phyloP scores from a whole-genome alignment of 129 eudicot genomes.

The Arctium lappa region DNA sequence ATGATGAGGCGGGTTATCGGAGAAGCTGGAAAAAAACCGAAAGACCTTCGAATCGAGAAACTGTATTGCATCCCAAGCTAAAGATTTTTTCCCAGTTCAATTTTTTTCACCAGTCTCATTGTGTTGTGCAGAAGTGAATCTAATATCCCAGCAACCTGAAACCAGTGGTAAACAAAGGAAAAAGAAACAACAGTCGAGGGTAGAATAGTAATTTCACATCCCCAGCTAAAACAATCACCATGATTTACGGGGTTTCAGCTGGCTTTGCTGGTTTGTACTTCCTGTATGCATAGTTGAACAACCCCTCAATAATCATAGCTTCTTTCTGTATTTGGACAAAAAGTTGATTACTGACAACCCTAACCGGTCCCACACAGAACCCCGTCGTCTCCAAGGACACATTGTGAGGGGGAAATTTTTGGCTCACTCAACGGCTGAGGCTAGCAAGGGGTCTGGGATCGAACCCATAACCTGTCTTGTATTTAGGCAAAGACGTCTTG shows the following conservation, averaged over 20 bases:
- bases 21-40: background rate
- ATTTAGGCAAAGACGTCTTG: too few species aligned
- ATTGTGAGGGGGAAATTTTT: too few species aligned
- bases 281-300: background rate
- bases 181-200: background rate
- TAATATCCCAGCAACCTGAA: slow-evolving; percentile 88
- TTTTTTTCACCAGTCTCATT: slow-evolving; percentile 57
- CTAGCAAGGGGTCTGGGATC: too few species aligned
- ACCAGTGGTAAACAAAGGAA: background rate
- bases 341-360: too few species aligned
- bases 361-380: too few species aligned
- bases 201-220: background rate
- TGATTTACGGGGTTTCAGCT: background rate
- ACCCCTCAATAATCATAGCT: background rate
- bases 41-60: background rate
- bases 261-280: background rate
- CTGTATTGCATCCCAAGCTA: slow-evolving; percentile 24
- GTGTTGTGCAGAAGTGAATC: slow-evolving; percentile 74
- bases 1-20: background rate
- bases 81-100: slow-evolving; percentile 65
- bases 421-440: too few species aligned
- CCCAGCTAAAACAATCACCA: background rate
- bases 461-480: too few species aligned
- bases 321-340: background rate
- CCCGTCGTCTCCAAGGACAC: too few species aligned